Conservation (phyloP, 2,329 filamentous ascomycete genomes). For the Niveomyces coronatus region DNA sequence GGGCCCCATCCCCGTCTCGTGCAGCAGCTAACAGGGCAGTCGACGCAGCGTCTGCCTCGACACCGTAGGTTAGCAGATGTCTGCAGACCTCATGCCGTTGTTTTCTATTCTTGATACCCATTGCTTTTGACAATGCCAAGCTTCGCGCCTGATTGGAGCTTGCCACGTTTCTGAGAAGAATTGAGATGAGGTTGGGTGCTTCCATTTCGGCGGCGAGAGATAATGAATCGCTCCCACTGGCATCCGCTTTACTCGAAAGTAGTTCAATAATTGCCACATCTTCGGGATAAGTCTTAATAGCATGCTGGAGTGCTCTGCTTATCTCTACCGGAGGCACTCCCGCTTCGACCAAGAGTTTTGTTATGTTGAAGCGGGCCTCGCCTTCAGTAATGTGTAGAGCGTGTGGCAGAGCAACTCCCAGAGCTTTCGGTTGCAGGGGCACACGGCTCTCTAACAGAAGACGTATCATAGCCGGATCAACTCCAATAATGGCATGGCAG, state of each 20-base stretch:
- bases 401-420: slow-evolving; percentile 41
- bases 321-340: slow-evolving; percentile 38
- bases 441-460: slow-evolving; percentile 32
- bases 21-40: slow-evolving; percentile 41
- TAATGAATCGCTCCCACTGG: slow-evolving; percentile 39
- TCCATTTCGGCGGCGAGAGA: slow-evolving; percentile 34
- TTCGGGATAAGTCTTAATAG: slow-evolving; percentile 35
- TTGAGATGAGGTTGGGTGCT: slow-evolving; percentile 32
- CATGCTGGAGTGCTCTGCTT: slow-evolving; percentile 41
- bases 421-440: slow-evolving; percentile 29
- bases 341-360: slow-evolving; percentile 37
- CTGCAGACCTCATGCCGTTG: slow-evolving; percentile 33
- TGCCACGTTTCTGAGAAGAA: slow-evolving; percentile 29
- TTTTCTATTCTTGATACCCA: slow-evolving; percentile 28
- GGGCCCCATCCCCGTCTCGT: slow-evolving; percentile 39
- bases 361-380: slow-evolving; percentile 40
- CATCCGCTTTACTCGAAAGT: slow-evolving; percentile 37
- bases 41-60: slow-evolving; percentile 34
- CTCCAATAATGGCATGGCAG: slow-evolving; percentile 37
- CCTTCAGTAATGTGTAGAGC: slow-evolving; percentile 40
- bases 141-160: slow-evolving; percentile 30
- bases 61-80: slow-evolving; percentile 35
- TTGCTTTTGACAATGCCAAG: slow-evolving; percentile 32
- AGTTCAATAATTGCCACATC: slow-evolving; percentile 38
- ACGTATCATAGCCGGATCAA: slow-evolving; percentile 35